Base-by-base conservation (phyloP, 2,329 filamentous ascomycete genomes). In the Trichoderma aggressivum region DNA sequence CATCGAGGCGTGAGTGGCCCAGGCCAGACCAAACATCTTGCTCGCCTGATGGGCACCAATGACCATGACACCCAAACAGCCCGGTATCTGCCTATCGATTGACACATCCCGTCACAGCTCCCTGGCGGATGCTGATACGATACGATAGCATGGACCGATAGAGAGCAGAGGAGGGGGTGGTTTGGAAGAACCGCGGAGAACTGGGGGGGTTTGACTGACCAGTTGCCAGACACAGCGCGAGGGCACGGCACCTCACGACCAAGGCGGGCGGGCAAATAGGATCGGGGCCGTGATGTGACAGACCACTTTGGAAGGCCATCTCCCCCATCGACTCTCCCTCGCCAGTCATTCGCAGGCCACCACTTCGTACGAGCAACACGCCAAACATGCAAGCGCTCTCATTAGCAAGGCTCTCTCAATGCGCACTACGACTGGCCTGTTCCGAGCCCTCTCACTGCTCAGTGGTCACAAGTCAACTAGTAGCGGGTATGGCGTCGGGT, bases 41-140 rank as follows among this genome's bases (percentile, higher is more conserved):
- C 56, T 65, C 73, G 72, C 72, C 71, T 73, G 73, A 75, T 72
- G 73, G 67, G 64, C 68, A 73, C 73, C n/a, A n/a, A n/a, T n/a
- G n/a, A n/a, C n/a, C 59, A 56, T 64, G 55, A 61, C 47, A 58
- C 32, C 26, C 66, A 65, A 71, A 32, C 63, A 62, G 50, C 65
- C 66, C 59, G 30, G 59, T 39, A 69, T 64, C 59, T 63, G 64
- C 72, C 74, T 74, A 74, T 75, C 16, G 71, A 68, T 62, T 67
- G 64, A 60, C 47, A 34, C 73, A 72, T 74, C 74, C 72, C 70
- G 74, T 76, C 73, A 76, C 73, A 61, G 50, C 61, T 66, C 68
- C 62, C 36, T 64, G 36, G 64, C 67, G 72, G 70, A 71, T 43
- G 64, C 63, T 63, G 71, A 72, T 70, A 66, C 67, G 71, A 71